A percentile compares a stretch with the other conserved stretches of the same genome.
These are phyloP conservation scores for Penicillium sp. DNA, from an alignment of 2,329 filamentous ascomycete genomes.

Conservation along the genomic window DNA sequence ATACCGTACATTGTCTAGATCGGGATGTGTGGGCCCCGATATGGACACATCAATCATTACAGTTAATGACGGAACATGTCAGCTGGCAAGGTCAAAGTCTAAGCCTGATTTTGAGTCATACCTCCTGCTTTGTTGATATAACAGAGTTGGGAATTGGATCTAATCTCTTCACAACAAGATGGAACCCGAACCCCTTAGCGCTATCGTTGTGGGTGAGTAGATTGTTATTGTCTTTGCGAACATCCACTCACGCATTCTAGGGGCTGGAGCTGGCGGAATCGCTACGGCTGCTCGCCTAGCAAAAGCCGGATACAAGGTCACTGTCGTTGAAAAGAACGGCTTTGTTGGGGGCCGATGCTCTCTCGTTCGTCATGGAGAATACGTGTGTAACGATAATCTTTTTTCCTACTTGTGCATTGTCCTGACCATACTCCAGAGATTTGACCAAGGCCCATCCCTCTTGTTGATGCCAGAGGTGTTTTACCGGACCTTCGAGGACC, in stretches of 20 bases:
- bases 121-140: not conserved
- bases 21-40: not conserved
- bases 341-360: slow-evolving; percentile 73
- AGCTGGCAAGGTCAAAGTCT: not conserved
- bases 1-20: not conserved
- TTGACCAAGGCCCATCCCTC: slow-evolving; percentile 75
- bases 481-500: slow-evolving; percentile 66
- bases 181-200: not conserved
- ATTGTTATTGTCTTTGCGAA: not conserved
- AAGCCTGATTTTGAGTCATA: not conserved
- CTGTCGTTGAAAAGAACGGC: slow-evolving; percentile 74
- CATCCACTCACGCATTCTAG: not conserved
- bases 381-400: slow-evolving; percentile 40
- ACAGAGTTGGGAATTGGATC: not conserved
- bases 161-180: not conserved
- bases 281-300: slow-evolving; percentile 71
- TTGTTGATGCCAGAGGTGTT: slow-evolving; percentile 72
- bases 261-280: slow-evolving; percentile 65
- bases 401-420: not conserved
- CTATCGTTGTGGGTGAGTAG: not conserved
- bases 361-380: slow-evolving; percentile 61
- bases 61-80: not conserved
- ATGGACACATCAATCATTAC: not conserved
- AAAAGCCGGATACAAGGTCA: slow-evolving; percentile 70
- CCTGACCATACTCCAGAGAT: slow-evolving; percentile 49